Evolutionary conservation across 2,329 filamentous ascomycete species (phyloP).

Genomic region (Penicillium freii): DNA sequence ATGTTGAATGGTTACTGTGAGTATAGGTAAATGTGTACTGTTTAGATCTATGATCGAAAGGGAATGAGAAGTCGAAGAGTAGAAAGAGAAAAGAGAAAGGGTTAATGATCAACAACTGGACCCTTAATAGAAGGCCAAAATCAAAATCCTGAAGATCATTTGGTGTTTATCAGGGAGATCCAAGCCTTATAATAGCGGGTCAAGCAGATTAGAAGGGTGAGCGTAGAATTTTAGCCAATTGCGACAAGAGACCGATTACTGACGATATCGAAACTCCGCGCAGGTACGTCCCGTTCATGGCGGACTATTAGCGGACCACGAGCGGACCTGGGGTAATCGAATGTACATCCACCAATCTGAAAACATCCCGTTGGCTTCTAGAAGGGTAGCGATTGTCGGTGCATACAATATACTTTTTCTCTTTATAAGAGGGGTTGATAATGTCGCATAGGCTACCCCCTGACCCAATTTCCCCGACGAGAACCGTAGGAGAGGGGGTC

Average conservation of each 20-base stretch:
- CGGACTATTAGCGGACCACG: neutral
- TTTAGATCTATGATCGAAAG: conserved; percentile 12
- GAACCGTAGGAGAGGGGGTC: conserved; percentile 15
- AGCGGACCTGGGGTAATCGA: conserved; percentile 33
- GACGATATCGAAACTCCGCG: conserved; percentile 26
- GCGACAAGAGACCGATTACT: conserved; percentile 25
- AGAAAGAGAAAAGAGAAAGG: neutral
- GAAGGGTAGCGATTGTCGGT: conserved; percentile 21
- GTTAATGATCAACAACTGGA: conserved; percentile 19
- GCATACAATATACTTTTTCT: conserved; percentile 7
- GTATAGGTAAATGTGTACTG: neutral
- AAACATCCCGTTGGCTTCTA: conserved; percentile 19
- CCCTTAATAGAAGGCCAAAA: conserved; percentile 18
- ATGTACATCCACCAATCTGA: conserved; percentile 23
- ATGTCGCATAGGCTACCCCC: conserved; percentile 13
- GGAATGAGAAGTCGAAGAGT: neutral
- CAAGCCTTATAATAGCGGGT: conserved; percentile 27
- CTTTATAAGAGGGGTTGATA: conserved; percentile 22
- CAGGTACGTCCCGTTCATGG: conserved; percentile 25
- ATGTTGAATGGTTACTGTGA: neutral
- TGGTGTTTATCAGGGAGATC: conserved; percentile 17
- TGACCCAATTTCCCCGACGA: conserved; percentile 17
- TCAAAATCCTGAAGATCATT: conserved; percentile 24
- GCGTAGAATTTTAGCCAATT: conserved; percentile 18
- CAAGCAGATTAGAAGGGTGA: conserved; percentile 1